Evolutionary conservation across 768 basidiomycete species (phyloP).

Genomic region (Mycena crocata): DNA sequence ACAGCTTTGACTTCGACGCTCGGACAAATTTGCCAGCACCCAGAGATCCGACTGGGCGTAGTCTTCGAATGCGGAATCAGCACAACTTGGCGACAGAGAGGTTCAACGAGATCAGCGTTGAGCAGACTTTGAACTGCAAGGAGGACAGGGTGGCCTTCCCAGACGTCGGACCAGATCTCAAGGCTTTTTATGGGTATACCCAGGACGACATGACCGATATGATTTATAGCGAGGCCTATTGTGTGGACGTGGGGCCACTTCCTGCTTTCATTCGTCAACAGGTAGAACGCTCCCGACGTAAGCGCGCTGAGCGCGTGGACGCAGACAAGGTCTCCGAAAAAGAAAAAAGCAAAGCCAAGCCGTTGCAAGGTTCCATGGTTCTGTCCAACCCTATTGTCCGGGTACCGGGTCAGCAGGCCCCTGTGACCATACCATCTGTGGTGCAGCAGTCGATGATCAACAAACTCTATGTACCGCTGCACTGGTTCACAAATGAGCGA

Average conservation of each 20-base stretch:
- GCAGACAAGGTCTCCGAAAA: not conserved
- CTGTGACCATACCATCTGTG: not conserved
- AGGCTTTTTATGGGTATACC: not conserved
- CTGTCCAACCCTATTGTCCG: not conserved
- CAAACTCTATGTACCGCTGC: conserved; percentile 8
- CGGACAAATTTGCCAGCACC: not conserved
- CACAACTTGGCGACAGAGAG: not conserved
- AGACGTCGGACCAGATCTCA: not conserved
- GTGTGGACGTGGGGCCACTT: conserved; percentile 2
- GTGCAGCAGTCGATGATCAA: conserved; percentile 1
- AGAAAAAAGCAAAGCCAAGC: not conserved
- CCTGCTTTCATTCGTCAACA: conserved; percentile 8
- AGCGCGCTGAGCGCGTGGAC: not conserved
- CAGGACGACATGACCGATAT: conserved; percentile 12
- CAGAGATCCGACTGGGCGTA: conserved; percentile 9
- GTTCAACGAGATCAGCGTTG: conserved; percentile 13
- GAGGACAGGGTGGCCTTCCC: not conserved
- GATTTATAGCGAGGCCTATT: not conserved
- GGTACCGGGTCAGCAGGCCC: not conserved
- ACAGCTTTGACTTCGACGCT: not conserved
- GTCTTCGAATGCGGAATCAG: not conserved
- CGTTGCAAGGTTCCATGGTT: conserved; percentile 12
- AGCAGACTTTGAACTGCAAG: conserved; percentile 1
- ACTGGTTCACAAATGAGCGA: conserved; percentile 16
- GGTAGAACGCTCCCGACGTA: conserved; percentile 5